These are phyloP conservation scores for Lentinus brumalis DNA, from an alignment of 768 basidiomycete species.

Conservation along the genomic window DNA sequence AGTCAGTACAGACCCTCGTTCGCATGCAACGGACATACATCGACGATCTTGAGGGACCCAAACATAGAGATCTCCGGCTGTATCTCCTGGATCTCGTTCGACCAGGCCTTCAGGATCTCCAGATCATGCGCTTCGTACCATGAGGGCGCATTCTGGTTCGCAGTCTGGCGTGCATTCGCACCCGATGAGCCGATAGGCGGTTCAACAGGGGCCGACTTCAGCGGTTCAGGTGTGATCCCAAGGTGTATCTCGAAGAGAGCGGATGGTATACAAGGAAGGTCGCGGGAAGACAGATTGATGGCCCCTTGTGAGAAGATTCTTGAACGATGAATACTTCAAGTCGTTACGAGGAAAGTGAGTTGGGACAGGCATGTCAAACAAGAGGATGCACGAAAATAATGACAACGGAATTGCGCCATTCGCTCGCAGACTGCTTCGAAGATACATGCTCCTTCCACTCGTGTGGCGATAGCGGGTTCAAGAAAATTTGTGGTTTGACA, in stretches of 20 bases:
- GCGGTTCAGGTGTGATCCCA: slow-evolving; percentile 67
- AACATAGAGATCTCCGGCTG: slow-evolving; percentile 85
- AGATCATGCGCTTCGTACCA: slow-evolving; percentile 88
- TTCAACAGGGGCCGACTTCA: slow-evolving; percentile 66
- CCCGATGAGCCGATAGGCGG: slow-evolving; percentile 47
- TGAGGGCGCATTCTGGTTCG: slow-evolving; percentile 51
- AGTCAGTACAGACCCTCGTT: not conserved
- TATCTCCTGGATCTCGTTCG: slow-evolving; percentile 76
- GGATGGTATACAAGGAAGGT: slow-evolving; percentile 71
- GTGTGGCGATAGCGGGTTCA: too few species aligned
- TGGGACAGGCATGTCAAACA: slow-evolving; percentile 19
- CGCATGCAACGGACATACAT: slow-evolving; percentile 52
- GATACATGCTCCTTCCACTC: too few species aligned
- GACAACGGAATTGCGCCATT: too few species aligned
- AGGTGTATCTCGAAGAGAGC: slow-evolving; percentile 81
- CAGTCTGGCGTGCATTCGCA: slow-evolving; percentile 33
- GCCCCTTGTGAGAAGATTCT: slow-evolving; percentile 49
- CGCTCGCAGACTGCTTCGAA: too few species aligned
- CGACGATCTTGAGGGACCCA: slow-evolving; percentile 77
- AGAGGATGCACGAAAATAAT: too few species aligned
- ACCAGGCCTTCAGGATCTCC: slow-evolving; percentile 73
- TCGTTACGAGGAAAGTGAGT: slow-evolving; percentile 41
- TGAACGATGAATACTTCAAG: slow-evolving; percentile 41
- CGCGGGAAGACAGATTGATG: slow-evolving; percentile 75
- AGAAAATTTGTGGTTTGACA: too few species aligned